phyloP scores from a whole-genome alignment of 495 filamentous ascomycete genomes.

The Hypoxylon subgilvum region DNA sequence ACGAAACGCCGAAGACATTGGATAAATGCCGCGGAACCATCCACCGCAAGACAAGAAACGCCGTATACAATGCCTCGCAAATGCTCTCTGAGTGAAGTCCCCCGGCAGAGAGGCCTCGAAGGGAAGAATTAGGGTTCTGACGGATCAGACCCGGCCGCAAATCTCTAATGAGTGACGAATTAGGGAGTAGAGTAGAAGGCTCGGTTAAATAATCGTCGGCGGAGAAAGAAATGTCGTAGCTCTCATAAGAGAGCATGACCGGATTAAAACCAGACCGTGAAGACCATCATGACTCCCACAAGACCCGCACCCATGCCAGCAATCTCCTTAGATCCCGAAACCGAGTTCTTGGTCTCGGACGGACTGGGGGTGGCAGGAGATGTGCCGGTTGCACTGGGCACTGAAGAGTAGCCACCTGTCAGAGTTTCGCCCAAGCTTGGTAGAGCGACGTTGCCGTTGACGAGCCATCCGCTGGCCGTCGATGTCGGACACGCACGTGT shows the following conservation, averaged over 20 bases:
- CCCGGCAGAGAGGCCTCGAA: conserved; percentile 2
- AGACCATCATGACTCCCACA: conserved; percentile 60
- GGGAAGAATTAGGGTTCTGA: conserved; percentile 12
- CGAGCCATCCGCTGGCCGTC: conserved; percentile 72
- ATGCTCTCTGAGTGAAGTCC: conserved; percentile 10
- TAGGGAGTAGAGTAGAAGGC: background rate
- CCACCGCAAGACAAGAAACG: conserved; percentile 22
- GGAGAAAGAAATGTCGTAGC: conserved; percentile 11
- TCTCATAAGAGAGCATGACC: background rate
- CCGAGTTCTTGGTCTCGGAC: conserved; percentile 43
- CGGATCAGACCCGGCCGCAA: background rate
- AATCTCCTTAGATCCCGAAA: conserved; percentile 55
- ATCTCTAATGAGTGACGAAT: background rate
- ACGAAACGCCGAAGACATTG: conserved; percentile 13
- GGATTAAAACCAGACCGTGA: conserved; percentile 57
- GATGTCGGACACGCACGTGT: conserved; percentile 74
- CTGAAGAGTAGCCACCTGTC: conserved; percentile 39
- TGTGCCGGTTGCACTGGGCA: conserved; percentile 36
- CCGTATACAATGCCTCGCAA: conserved; percentile 30
- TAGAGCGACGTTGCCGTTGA: conserved; percentile 69
- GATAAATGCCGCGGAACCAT: conserved; percentile 17
- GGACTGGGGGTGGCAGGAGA: conserved; percentile 27
- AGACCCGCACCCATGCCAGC: conserved; percentile 60
- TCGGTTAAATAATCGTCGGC: background rate
- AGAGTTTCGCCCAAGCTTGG: conserved; percentile 69